Evolutionary conservation across 2,329 filamentous ascomycete species (phyloP).

Genomic region (Penicillium glabrum): DNA sequence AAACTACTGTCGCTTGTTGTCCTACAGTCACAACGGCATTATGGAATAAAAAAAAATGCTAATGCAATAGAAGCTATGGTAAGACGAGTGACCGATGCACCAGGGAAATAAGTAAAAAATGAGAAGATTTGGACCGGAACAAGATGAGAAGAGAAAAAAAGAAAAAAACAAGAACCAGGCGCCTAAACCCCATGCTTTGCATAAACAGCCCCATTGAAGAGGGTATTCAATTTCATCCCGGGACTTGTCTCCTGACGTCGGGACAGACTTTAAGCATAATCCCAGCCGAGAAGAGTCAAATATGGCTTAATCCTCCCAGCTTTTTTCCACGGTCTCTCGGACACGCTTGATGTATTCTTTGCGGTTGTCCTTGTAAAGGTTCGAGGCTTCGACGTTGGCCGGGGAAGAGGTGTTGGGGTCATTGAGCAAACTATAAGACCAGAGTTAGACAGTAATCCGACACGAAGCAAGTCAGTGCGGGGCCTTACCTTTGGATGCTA

Average conservation of each 20-base stretch:
- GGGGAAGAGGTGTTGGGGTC: conserved; percentile 98
- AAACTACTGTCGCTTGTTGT: not conserved
- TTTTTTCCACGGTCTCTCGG: conserved; percentile 96
- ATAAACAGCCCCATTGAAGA: conserved; percentile 28
- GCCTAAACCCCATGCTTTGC: conserved; percentile 47
- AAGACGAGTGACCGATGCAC: not conserved
- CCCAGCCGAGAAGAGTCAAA: not conserved
- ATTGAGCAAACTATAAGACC: conserved; percentile 78
- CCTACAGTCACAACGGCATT: not conserved
- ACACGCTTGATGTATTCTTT: conserved; percentile 96
- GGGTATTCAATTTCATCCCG: conserved; percentile 12
- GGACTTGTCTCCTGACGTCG: conserved; percentile 11
- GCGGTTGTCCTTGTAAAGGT: conserved; percentile 96
- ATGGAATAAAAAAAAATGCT: not conserved
- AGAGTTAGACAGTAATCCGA: not conserved
- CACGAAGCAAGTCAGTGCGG: not conserved
- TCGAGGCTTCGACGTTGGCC: conserved; percentile 96
- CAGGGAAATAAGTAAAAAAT: not conserved
- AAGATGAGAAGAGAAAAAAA: conserved; percentile 1
- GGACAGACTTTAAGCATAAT: conserved; percentile 6
- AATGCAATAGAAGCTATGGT: not conserved
- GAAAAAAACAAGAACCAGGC: conserved; percentile 32
- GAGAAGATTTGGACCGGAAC: not conserved
- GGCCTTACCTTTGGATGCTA: conserved; percentile 84
- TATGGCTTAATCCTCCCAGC: conserved; percentile 79